A percentile compares a stretch with the other conserved stretches of the same genome.
Evolutionary conservation across 2,329 filamentous ascomycete genomes (phyloP).

Genomic region (Aspergillus flavus): DNA sequence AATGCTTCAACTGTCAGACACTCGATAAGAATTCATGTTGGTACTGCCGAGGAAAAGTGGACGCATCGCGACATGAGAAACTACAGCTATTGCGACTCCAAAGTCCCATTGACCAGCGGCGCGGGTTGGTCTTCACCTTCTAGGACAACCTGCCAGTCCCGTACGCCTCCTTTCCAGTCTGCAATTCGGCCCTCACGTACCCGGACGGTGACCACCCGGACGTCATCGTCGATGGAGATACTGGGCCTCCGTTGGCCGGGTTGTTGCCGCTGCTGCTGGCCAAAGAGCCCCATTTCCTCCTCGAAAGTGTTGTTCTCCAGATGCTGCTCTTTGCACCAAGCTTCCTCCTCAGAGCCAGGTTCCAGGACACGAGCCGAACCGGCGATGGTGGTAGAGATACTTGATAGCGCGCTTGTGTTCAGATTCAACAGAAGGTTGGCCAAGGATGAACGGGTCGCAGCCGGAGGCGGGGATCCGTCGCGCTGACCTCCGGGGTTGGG

Average conservation of each 20-base stretch:
- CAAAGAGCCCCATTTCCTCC: constrained; percentile 50
- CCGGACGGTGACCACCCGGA: constrained; percentile 81
- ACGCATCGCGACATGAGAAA: neutral
- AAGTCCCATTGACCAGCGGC: constrained; percentile 33
- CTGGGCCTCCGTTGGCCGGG: constrained; percentile 39
- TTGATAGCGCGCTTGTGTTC: constrained; percentile 83
- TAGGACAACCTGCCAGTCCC: constrained; percentile 66
- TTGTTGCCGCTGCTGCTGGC: constrained; percentile 34
- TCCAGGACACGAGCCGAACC: constrained; percentile 77
- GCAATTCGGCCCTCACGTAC: constrained; percentile 85
- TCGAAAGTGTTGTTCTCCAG: constrained; percentile 91
- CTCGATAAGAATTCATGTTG: neutral
- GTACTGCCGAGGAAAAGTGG: too few species aligned
- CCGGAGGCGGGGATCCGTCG: constrained; percentile 65
- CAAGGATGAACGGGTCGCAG: constrained; percentile 69
- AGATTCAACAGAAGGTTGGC: constrained; percentile 84
- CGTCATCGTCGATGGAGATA: constrained; percentile 75
- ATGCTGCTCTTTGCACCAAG: constrained; percentile 80
- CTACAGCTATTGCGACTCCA: constrained; percentile 3
- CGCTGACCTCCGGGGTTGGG: constrained; percentile 55
- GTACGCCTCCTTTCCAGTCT: constrained; percentile 92
- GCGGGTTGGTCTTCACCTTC: constrained; percentile 30
- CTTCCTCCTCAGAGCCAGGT: constrained; percentile 76
- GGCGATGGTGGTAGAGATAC: constrained; percentile 91
- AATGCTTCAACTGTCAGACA: neutral